Evolutionary conservation across 805 yeast genomes (phyloP).

Genomic region (Ogataea degrootiae): DNA sequence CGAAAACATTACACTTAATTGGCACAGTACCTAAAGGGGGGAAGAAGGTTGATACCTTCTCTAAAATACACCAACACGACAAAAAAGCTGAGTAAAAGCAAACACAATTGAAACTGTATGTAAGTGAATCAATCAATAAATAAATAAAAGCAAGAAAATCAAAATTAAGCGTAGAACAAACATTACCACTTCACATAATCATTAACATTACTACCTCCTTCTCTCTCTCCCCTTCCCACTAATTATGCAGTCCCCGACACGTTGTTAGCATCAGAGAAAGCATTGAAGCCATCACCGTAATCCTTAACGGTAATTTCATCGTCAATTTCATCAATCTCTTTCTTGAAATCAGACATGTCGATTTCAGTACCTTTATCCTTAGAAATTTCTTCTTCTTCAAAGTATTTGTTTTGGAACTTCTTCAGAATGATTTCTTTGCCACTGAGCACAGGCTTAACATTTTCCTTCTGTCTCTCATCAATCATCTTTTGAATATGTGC

Average conservation of each 20-base stretch:
- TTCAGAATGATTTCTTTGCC: constrained; percentile 69
- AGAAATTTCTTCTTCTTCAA: constrained; percentile 46
- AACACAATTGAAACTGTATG: no score
- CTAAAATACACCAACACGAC: no score
- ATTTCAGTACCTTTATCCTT: constrained; percentile 44
- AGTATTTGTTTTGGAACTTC: constrained; percentile 53
- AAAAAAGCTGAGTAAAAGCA: no score
- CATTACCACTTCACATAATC: neutral
- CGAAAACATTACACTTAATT: no score
- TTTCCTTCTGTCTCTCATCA: constrained; percentile 38
- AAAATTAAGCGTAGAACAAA: neutral
- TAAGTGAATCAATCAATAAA: no score
- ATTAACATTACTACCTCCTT: neutral
- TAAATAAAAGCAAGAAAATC: neutral
- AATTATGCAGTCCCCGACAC: neutral
- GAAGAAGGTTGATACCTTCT: no score
- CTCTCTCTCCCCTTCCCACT: neutral
- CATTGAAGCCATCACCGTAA: constrained; percentile 63
- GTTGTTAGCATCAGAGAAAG: constrained; percentile 29
- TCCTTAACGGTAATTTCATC: constrained; percentile 52
- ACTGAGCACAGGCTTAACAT: constrained; percentile 46
- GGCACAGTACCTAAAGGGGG: no score
- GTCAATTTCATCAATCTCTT: constrained; percentile 49
- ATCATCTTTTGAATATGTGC: constrained; percentile 58
- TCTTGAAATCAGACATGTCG: constrained; percentile 56